Evolutionary conservation across 1,284 basidiomycete genomes (phyloP).

Genomic region (Tranzscheliella williamsii): DNA sequence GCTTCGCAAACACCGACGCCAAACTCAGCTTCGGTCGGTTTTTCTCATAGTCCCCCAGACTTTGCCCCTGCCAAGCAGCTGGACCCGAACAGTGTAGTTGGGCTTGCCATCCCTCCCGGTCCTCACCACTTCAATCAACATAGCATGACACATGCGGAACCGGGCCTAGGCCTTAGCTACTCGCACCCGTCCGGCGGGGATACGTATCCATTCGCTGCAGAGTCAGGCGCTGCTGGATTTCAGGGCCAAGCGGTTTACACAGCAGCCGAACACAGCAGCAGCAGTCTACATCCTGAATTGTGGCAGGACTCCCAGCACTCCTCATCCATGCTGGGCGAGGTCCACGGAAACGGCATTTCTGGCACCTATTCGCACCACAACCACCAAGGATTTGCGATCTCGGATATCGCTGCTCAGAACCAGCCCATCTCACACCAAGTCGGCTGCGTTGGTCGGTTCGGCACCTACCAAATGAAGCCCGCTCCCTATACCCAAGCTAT

Average conservation of each 20-base stretch:
- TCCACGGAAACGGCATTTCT: background rate
- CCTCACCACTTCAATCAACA: background rate
- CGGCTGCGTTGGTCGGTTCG: background rate
- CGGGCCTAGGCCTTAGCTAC: too few species aligned
- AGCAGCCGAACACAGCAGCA: background rate
- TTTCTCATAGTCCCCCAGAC: constrained; percentile 29
- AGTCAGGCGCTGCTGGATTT: background rate
- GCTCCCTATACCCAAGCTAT: too few species aligned
- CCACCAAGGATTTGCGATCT: background rate
- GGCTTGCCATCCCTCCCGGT: background rate
- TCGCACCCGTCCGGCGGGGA: background rate
- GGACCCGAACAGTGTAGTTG: too few species aligned
- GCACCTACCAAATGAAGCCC: background rate
- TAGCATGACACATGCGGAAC: background rate
- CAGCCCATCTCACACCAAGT: background rate
- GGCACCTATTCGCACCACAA: background rate
- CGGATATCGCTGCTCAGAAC: background rate
- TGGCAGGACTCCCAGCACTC: background rate
- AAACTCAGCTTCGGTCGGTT: constrained; percentile 12
- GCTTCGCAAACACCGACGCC: constrained; percentile 22
- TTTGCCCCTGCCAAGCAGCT: constrained; percentile 6
- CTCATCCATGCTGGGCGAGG: background rate
- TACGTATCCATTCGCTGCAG: background rate
- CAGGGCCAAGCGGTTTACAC: background rate
- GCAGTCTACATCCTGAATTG: constrained; percentile 1